Conservation (phyloP, 2,329 filamentous ascomycete species). For the Fusarium concolor region DNA sequence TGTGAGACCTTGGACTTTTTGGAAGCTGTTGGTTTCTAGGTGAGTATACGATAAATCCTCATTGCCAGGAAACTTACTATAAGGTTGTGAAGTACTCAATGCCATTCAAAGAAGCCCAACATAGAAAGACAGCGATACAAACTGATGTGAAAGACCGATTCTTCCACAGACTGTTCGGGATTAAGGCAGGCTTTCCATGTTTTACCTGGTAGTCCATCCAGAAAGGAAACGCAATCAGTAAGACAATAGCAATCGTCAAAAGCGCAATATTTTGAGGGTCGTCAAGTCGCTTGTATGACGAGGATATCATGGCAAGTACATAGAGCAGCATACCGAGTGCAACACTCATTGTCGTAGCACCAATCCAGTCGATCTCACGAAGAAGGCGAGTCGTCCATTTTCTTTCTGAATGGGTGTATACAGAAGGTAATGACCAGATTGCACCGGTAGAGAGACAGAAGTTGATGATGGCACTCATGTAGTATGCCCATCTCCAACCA, state of each 20-base stretch:
- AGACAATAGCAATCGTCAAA: conserved; percentile 55
- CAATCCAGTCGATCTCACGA: conserved; percentile 65
- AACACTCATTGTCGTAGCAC: conserved; percentile 58
- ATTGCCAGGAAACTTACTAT: conserved; percentile 51
- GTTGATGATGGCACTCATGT: conserved; percentile 53
- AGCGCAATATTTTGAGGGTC: conserved; percentile 57
- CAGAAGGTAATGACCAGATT: conserved; percentile 52
- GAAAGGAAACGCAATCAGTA: conserved; percentile 62
- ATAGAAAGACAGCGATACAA: conserved; percentile 63
- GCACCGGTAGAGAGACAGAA: conserved; percentile 51
- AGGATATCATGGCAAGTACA: conserved; percentile 60
- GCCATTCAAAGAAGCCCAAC: conserved; percentile 59
- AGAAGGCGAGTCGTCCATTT: conserved; percentile 45
- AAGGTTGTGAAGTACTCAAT: conserved; percentile 62
- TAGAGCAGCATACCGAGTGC: conserved; percentile 64
- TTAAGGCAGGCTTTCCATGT: conserved; percentile 62
- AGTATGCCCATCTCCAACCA: conserved; percentile 62
- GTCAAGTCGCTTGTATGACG: conserved; percentile 53
- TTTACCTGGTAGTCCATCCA: conserved; percentile 66
- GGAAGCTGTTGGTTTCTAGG: conserved; percentile 53
- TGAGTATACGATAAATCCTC: background rate
- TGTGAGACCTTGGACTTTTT: conserved; percentile 59
- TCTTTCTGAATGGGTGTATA: conserved; percentile 39
- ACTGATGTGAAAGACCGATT: conserved; percentile 66
- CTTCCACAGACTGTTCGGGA: conserved; percentile 70